Conservation (phyloP, 2,329 filamentous ascomycete genomes). For the Fusarium nanum region DNA sequence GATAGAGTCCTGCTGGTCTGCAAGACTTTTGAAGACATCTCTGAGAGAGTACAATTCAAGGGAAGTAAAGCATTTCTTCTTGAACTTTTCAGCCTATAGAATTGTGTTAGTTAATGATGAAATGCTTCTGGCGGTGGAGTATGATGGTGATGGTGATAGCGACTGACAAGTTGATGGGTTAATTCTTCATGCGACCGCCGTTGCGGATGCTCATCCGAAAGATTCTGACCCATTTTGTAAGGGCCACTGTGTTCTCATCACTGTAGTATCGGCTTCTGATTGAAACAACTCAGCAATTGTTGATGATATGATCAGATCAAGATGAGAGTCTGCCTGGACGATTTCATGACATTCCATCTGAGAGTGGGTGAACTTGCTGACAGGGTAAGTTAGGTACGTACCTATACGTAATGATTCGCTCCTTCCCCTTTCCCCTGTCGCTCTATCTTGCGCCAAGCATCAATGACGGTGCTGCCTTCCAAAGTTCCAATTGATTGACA, state of each 20-base stretch:
- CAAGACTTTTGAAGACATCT: constrained; percentile 77
- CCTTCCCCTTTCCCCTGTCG: constrained; percentile 26
- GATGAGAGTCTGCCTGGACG: constrained; percentile 24
- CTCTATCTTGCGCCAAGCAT: constrained; percentile 11
- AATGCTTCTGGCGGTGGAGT: constrained; percentile 3
- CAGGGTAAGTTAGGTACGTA: constrained; percentile 42
- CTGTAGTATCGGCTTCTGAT: neutral
- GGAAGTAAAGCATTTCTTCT: constrained; percentile 75
- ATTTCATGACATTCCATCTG: constrained; percentile 43
- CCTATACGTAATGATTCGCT: constrained; percentile 35
- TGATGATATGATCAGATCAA: constrained; percentile 29
- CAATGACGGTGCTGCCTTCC: neutral
- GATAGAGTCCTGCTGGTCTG: constrained; percentile 71
- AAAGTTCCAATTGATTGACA: constrained; percentile 2
- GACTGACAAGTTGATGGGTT: constrained; percentile 61
- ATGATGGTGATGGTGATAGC: constrained; percentile 35
- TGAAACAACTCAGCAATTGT: constrained; percentile 3
- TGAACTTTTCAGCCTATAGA: constrained; percentile 70
- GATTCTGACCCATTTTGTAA: constrained; percentile 63
- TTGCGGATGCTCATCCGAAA: constrained; percentile 59
- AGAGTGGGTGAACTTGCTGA: constrained; percentile 35
- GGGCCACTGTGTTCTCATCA: constrained; percentile 39
- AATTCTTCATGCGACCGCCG: constrained; percentile 64
- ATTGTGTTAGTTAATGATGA: constrained; percentile 15
- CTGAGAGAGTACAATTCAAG: constrained; percentile 80